phyloP scores from a whole-genome alignment of 2,329 filamentous ascomycete genomes.

The Beauveria australis region DNA sequence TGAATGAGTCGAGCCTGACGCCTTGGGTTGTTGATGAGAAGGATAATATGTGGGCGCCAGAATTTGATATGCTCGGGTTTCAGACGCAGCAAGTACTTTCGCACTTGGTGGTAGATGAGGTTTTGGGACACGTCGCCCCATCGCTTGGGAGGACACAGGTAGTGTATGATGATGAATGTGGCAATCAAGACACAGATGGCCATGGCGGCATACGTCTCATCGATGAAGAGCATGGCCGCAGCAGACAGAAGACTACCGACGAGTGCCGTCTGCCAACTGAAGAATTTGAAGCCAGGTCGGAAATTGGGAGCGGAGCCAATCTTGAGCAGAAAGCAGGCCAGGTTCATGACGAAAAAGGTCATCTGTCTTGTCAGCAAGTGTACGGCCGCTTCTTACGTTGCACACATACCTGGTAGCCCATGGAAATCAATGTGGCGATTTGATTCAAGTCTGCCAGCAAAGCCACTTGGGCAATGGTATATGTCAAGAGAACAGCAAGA shows the following conservation, averaged over 20 bases:
- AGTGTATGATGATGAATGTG: conserved; percentile 81
- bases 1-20: conserved; percentile 76
- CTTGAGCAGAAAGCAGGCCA: conserved; percentile 80
- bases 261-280: conserved; percentile 76
- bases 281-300: conserved; percentile 79
- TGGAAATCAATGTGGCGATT: conserved; percentile 82
- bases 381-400: neutral
- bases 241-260: conserved; percentile 68
- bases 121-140: conserved; percentile 90
- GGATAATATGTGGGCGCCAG: conserved; percentile 80
- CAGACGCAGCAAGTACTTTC: conserved; percentile 78
- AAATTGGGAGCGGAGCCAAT: conserved; percentile 86
- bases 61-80: conserved; percentile 88
- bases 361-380: conserved; percentile 39
- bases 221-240: conserved; percentile 82
- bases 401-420: conserved; percentile 64
- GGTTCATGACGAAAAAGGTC: conserved; percentile 83
- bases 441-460: conserved; percentile 80
- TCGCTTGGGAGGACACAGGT: conserved; percentile 73
- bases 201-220: conserved; percentile 68
- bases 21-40: conserved; percentile 77
- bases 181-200: conserved; percentile 66
- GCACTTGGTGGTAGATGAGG: conserved; percentile 76
- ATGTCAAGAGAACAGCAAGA: conserved; percentile 68
- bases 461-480: conserved; percentile 65